Base-by-base conservation (phyloP, 1,139 yeast genomes). In the Pichia sp. region DNA sequence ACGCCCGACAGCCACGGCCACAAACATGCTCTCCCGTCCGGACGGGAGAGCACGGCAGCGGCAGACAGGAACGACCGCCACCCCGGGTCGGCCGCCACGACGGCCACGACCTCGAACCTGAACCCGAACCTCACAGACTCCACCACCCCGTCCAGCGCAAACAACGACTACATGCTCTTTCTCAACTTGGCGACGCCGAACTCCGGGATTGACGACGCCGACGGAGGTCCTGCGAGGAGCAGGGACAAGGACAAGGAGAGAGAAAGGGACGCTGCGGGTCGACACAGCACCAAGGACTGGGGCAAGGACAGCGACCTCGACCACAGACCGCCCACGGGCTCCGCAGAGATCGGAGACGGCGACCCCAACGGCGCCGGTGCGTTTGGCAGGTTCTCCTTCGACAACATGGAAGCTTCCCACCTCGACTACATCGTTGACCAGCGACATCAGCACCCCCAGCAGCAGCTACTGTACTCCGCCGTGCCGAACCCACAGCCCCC, bases 121-220 rank as follows among this genome's bases (percentile, higher is more conserved):
- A 42, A 23, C 45, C 15, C 45, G 16, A 38, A n/a, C 16, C 5
- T 38, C 8, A 38, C 41, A n/a, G 48, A 44, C 34, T 8, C 48
- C 4, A 38, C 44, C 7, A 48, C 50, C 3, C 50, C 50, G 8
- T 38, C 50, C 10, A 48, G 15, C 23, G 26, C 49, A 34, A 49
- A 49, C 38, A 42, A 49, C n/a, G 51, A 50, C 34, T 50, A 50
- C 41, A 38, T 50, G 52, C 38, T 31, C n/a, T 50, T 50, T 16
- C 40, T 50, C 13, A 45, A 50, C 29, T 19, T 50, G 4, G 16
- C 49, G 7, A 50, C 52, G 8, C 52, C 52, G n/a, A 42, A 32
- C 34, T 32, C 47, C 13, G 26, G 6, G 15, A 8, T 29, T 4
- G 31, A 26, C 32, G 34, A 40, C 7, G 31, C 5, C 8, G 41